These are phyloP conservation scores for Sugiyamaella sp. DNA, from an alignment of 1,139 yeast genomes.

Conservation along the genomic window DNA sequence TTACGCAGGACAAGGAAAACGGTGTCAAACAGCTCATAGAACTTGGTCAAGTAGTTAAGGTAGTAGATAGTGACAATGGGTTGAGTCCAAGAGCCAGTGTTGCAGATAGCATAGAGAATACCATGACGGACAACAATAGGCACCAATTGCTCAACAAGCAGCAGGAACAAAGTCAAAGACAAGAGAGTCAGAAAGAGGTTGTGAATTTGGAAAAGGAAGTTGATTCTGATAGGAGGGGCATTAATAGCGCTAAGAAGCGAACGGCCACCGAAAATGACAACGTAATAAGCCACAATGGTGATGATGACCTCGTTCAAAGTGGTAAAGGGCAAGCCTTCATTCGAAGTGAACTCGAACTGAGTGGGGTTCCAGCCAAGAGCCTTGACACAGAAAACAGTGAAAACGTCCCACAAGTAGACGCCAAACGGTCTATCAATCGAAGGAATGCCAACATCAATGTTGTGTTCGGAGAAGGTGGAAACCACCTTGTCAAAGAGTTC, in stretches of 20 bases:
- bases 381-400: slow-evolving; percentile 46
- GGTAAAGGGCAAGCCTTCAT: slow-evolving; percentile 46
- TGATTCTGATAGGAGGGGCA: slow-evolving; percentile 70
- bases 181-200: slow-evolving; percentile 73
- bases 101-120: slow-evolving; percentile 81
- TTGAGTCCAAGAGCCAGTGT: slow-evolving; percentile 80
- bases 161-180: slow-evolving; percentile 66
- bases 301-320: slow-evolving; percentile 60
- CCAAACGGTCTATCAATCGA: slow-evolving; percentile 87
- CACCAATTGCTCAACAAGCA: slow-evolving; percentile 79
- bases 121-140: slow-evolving; percentile 84
- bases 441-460: slow-evolving; percentile 48
- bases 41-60: slow-evolving; percentile 49
- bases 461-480: slow-evolving; percentile 14
- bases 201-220: slow-evolving; percentile 76
- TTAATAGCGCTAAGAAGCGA: slow-evolving; percentile 52
- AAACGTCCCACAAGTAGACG: slow-evolving; percentile 83
- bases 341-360: slow-evolving; percentile 69
- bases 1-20: slow-evolving; percentile 88
- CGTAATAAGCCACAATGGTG: slow-evolving; percentile 68
- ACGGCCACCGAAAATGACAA: slow-evolving; percentile 84
- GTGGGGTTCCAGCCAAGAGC: slow-evolving; percentile 41
- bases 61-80: slow-evolving; percentile 77
- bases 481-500: slow-evolving; percentile 4
- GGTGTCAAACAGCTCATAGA: slow-evolving; percentile 84